Base-by-base conservation (phyloP, 2,329 filamentous ascomycete species). In the Xylaria sp. region DNA sequence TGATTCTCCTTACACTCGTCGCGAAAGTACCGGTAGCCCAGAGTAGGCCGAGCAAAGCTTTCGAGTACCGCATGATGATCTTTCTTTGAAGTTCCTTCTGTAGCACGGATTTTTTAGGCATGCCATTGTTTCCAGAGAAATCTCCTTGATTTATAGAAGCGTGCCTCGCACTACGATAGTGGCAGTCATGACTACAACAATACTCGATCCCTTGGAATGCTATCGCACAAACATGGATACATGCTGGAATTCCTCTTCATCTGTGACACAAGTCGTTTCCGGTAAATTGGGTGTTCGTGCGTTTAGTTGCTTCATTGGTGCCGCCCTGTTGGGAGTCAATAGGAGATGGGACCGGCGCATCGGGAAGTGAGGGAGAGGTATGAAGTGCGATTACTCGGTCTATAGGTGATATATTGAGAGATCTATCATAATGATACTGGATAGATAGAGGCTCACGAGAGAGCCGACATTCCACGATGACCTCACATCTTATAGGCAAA, bases 81-180 rank as follows among this genome's bases (percentile, higher is more conserved):
- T n/a, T 6, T 3, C 3, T 19, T 18, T 8, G 37, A 9, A 3
- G 37, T 1, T 52, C 10, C 11, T n/a, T n/a, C 46, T 2, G 52
- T 50, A 8, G 42, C 39, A 53, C 55, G 16, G 16, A 9, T 35
- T 5, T 7, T 2, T 49, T 18, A 4, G 30, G 13, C 7, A 46
- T 19, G 23, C 2, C 37, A 34, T 4, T 13, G 1, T 34, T 19
- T 39, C 30, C 0, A 30, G 51, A 16, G 53, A 16, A 9, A 19
- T 10, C 19, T 18, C 6, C 16, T 16, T 42, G 16, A 34, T 61
- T 58, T 63, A 63, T 63, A 63, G 13, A 4, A 11, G 58, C 23
- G 8, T 18, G 50, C 1, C 4, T 30, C 23, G 23, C 30, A 10
- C 18, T 23, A 34, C 1, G 37, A 42, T 6, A 9, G 23, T 5